A percentile compares a stretch with the other conserved stretches of the same genome.
phyloP scores from a whole-genome alignment of 371 early-diverging fungal genomes.

The Rhizopus microsporus region DNA sequence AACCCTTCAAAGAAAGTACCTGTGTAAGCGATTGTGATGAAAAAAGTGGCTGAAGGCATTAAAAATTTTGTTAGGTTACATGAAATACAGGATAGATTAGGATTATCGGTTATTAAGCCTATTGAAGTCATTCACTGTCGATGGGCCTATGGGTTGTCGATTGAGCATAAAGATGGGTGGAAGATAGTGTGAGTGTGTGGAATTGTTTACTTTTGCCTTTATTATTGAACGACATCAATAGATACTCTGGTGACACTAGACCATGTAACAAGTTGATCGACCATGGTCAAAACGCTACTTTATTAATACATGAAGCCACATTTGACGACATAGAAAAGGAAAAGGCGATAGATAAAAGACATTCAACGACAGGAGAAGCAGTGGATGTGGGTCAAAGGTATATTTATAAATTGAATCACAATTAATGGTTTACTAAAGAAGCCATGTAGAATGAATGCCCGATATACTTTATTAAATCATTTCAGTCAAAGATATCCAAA shows the following conservation, averaged over 20 bases:
- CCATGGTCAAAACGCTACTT: constrained; percentile 70
- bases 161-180: constrained; percentile 68
- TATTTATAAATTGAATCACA: background rate
- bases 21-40: background rate
- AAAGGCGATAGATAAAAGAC: constrained; percentile 86
- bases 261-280: constrained; percentile 80
- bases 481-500: constrained; percentile 97
- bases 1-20: background rate
- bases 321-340: constrained; percentile 80
- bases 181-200: constrained; percentile 57
- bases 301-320: constrained; percentile 98
- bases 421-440: background rate
- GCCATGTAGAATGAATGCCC: constrained; percentile 71
- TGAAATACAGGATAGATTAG: constrained; percentile 43
- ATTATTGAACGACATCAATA: constrained; percentile 13
- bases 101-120: constrained; percentile 56
- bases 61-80: constrained; percentile 21
- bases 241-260: constrained; percentile 97
- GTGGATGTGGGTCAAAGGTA: constrained; percentile 75
- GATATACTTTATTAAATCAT: constrained; percentile 90
- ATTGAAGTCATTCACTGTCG: constrained; percentile 83
- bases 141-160: constrained; percentile 75
- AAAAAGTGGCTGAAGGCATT: too few relatives aligned
- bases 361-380: constrained; percentile 92
- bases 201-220: background rate